Evolutionary conservation across 371 early-diverging fungal species (phyloP).

Genomic region (Circinella umbellata): DNA sequence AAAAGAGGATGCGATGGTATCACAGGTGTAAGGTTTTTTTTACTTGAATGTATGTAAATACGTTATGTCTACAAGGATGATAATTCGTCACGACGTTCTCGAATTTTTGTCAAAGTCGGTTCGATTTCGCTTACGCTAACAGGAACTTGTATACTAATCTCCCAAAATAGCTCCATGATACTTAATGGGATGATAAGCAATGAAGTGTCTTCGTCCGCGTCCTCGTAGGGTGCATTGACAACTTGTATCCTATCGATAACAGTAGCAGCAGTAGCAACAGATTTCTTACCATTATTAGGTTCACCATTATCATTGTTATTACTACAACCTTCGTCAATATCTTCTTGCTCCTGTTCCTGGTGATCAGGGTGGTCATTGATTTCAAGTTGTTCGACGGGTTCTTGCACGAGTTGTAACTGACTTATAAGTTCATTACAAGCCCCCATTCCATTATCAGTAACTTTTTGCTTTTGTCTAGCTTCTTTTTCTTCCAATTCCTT

Average conservation of each 20-base stretch:
- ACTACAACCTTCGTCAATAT: too few relatives aligned
- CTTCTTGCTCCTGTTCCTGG: not conserved
- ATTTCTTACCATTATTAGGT: not conserved
- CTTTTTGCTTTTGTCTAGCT: conserved; percentile 14
- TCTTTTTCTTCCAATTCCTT: conserved; percentile 15
- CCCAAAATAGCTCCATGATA: conserved; percentile 26
- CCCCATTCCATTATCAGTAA: conserved; percentile 5
- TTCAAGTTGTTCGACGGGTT: conserved; percentile 1
- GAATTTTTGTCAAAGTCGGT: conserved; percentile 6
- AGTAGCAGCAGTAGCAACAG: too few relatives aligned
- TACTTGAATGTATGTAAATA: not conserved
- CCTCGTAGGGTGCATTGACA: conserved; percentile 11
- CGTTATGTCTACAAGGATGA: not conserved
- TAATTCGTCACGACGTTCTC: conserved; percentile 11
- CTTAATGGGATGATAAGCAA: conserved; percentile 19
- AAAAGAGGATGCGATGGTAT: not conserved
- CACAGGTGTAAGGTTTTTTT: too few relatives aligned
- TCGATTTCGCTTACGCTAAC: conserved; percentile 19
- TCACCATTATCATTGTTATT: not conserved
- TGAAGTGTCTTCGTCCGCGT: conserved; percentile 18
- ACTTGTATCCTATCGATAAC: conserved; percentile 12
- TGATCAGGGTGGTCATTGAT: not conserved
- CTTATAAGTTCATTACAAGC: not conserved
- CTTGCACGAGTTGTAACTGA: conserved; percentile 3
- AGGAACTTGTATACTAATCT: conserved; percentile 16